Evolutionary conservation across 805 yeast species (phyloP).

Genomic region (Tetrapisispora arboricola): DNA sequence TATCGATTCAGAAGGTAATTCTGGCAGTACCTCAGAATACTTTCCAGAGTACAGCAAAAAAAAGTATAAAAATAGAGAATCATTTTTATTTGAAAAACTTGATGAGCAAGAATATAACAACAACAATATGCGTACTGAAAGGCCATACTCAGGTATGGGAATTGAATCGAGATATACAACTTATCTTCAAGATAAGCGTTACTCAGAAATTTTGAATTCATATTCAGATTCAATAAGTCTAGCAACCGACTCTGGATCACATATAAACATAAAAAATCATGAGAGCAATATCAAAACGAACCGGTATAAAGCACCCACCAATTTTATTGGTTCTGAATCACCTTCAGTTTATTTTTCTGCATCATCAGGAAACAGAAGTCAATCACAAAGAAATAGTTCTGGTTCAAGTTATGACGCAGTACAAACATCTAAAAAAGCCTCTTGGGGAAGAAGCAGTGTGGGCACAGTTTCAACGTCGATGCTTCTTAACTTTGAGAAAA

Average conservation of each 20-base stretch:
- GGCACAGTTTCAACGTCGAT: constrained; percentile 5
- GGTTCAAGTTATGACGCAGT: not conserved
- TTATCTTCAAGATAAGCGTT: not conserved
- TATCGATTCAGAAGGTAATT: not conserved
- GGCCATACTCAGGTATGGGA: not conserved
- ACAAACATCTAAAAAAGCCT: not conserved
- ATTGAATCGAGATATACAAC: not conserved
- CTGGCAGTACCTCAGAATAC: constrained; percentile 1
- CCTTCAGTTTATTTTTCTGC: not conserved
- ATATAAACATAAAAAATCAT: not conserved
- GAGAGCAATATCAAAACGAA: not conserved
- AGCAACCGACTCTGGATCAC: not conserved
- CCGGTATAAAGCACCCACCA: not conserved
- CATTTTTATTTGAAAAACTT: not conserved
- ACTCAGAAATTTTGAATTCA: constrained; percentile 2
- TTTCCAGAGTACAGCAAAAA: not conserved
- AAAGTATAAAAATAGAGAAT: not conserved
- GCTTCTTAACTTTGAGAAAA: constrained; percentile 2
- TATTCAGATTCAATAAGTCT: constrained; percentile 1
- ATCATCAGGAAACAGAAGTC: not conserved
- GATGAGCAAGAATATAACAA: not conserved
- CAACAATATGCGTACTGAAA: not conserved
- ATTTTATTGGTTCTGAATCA: not conserved
- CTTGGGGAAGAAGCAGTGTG: constrained; percentile 1
- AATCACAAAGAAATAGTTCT: not conserved